These are phyloP conservation scores for Trifolium pratense DNA, from an alignment of 306 rosid genomes.

Conservation along the genomic window DNA sequence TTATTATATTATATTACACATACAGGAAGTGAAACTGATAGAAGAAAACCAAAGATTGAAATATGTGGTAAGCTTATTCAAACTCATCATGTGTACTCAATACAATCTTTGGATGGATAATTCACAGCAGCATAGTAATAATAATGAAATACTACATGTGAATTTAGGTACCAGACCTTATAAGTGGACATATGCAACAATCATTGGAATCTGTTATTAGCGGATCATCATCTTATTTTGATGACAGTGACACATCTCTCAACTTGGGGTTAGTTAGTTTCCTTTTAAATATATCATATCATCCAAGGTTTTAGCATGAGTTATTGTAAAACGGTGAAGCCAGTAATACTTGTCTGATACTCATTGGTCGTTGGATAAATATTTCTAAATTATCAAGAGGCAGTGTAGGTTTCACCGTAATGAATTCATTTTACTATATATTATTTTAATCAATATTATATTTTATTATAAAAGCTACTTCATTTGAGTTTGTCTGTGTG, in stretches of 20 bases:
- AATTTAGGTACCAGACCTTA: conserved; percentile 29
- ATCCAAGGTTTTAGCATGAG: too few species aligned
- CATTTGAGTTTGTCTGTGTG: background rate
- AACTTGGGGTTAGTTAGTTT: conserved; percentile 44
- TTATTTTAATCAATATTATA: too few species aligned
- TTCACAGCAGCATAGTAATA: background rate
- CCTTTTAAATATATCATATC: background rate
- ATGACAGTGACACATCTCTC: conserved; percentile 42
- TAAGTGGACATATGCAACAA: conserved; percentile 36
- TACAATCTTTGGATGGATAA: background rate
- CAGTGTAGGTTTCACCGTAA: too few species aligned
- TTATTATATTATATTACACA: background rate
- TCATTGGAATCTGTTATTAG: conserved; percentile 39
- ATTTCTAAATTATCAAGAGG: too few species aligned
- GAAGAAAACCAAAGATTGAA: conserved; percentile 42
- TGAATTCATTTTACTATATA: too few species aligned
- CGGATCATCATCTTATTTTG: conserved; percentile 44
- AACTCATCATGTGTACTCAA: background rate
- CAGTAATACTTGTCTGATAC: too few species aligned
- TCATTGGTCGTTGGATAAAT: too few species aligned
- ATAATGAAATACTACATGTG: background rate
- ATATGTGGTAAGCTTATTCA: conserved; percentile 32
- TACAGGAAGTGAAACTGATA: conserved; percentile 38
- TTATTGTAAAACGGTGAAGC: too few species aligned
- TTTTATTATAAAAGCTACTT: background rate